These are phyloP conservation scores for Cucumis hystrix DNA, from an alignment of 306 rosid species.

Conservation along the genomic window DNA sequence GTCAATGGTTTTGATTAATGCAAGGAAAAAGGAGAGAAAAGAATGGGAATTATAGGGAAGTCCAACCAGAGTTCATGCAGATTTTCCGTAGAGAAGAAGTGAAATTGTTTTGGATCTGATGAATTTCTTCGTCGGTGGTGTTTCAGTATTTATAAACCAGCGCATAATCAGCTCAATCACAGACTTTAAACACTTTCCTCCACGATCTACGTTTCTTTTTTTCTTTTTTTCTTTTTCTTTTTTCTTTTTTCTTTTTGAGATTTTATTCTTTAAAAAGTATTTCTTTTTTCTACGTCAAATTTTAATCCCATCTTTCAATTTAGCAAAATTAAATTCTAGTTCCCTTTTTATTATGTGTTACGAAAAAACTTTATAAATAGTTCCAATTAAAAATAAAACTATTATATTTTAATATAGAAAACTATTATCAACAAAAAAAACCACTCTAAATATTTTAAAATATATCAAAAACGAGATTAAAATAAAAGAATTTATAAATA, in stretches of 20 bases:
- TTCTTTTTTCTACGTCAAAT: not conserved
- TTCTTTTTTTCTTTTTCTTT: not conserved
- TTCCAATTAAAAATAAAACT: too few relatives aligned
- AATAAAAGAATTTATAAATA: too few relatives aligned
- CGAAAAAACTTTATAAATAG: too few relatives aligned
- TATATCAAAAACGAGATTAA: too few relatives aligned
- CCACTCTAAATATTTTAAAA: too few relatives aligned
- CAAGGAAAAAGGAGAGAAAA: not conserved
- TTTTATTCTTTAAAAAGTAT: not conserved
- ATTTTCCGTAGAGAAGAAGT: not conserved
- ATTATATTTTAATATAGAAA: too few relatives aligned
- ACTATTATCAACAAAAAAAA: too few relatives aligned
- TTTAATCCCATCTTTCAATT: too few relatives aligned
- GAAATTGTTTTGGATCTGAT: not conserved
- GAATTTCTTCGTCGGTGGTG: not conserved
- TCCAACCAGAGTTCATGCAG: not conserved
- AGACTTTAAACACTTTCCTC: not conserved
- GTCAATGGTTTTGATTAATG: not conserved
- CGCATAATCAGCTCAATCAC: not conserved
- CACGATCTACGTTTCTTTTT: not conserved
- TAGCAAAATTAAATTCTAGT: too few relatives aligned
- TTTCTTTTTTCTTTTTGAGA: not conserved
- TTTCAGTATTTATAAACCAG: not conserved
- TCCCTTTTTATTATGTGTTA: too few relatives aligned
- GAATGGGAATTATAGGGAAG: not conserved